A percentile compares a stretch with the other conserved stretches of the same genome.
phyloP scores from a whole-genome alignment of 129 eudicot species.

The Tagetes patula region DNA sequence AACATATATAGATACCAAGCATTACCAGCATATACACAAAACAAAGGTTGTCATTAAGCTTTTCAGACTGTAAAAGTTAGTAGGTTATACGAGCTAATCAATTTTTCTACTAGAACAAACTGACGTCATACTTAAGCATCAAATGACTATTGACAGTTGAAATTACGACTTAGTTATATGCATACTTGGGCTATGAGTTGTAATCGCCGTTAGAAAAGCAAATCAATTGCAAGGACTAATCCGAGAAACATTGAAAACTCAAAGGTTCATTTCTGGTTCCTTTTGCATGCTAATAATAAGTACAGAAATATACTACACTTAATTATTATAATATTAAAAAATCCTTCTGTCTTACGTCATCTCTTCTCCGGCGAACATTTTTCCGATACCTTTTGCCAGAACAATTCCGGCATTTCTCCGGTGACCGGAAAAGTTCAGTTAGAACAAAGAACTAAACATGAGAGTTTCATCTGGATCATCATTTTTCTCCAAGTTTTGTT shows the following conservation, averaged over 20 bases:
- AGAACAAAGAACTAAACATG: conserved; percentile 18
- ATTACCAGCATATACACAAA: too few species aligned
- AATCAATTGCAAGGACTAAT: not conserved
- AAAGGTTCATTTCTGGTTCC: conserved; percentile 19
- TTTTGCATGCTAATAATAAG: not conserved
- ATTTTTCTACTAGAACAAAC: too few species aligned
- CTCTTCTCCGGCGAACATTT: conserved; percentile 33
- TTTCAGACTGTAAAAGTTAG: too few species aligned
- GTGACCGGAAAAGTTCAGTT: not conserved
- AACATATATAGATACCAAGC: too few species aligned
- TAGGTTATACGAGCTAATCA: too few species aligned
- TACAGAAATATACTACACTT: not conserved
- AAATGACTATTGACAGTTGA: too few species aligned
- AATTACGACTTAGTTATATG: too few species aligned
- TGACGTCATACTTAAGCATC: too few species aligned
- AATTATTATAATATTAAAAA: not conserved
- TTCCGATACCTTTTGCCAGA: conserved; percentile 5
- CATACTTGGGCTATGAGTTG: not conserved
- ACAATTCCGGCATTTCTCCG: conserved; percentile 28
- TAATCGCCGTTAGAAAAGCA: not conserved
- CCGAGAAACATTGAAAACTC: not conserved
- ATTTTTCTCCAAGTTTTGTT: conserved; percentile 55
- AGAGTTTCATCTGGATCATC: conserved; percentile 23
- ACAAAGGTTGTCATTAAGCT: too few species aligned
- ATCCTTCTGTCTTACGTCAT: conserved; percentile 3